These are phyloP conservation scores for Falciphora oryzae DNA, from an alignment of 2,329 filamentous ascomycete genomes.

Conservation along the genomic window DNA sequence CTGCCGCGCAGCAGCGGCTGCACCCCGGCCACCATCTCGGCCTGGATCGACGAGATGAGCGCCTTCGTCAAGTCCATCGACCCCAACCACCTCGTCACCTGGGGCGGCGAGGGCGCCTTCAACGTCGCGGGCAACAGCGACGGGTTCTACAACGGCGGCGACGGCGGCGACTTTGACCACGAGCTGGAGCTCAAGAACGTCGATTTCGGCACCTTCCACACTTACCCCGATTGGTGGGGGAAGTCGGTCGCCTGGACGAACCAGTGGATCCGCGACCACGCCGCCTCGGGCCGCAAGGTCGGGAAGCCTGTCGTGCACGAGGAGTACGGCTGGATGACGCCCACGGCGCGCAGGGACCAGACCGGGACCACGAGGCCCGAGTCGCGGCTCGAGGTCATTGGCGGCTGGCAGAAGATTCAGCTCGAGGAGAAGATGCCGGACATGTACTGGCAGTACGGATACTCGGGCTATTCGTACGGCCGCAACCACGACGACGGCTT, in stretches of 20 bases:
- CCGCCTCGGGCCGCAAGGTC: conserved; percentile 18
- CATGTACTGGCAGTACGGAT: conserved; percentile 53
- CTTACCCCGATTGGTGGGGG: conserved; percentile 33
- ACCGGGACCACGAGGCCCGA: conserved; percentile 15
- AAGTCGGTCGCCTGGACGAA: conserved; percentile 8
- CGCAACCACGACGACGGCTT: conserved; percentile 51
- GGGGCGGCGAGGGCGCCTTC: conserved; percentile 49
- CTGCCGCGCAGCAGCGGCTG: conserved; percentile 6
- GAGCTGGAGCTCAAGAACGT: conserved; percentile 29
- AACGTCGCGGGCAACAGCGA: not conserved
- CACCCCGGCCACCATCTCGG: conserved; percentile 7
- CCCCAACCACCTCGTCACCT: conserved; percentile 51
- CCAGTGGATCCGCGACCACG: conserved; percentile 16
- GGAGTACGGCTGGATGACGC: conserved; percentile 67
- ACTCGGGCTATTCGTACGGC: conserved; percentile 43
- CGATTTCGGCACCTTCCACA: conserved; percentile 46
- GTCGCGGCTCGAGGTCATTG: conserved; percentile 38
- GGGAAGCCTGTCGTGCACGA: conserved; percentile 67
- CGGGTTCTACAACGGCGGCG: conserved; percentile 10
- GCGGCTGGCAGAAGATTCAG: conserved; percentile 43
- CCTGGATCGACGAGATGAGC: conserved; percentile 9
- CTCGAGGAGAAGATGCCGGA: conserved; percentile 43
- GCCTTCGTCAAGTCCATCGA: conserved; percentile 21
- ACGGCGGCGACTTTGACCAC: conserved; percentile 11
- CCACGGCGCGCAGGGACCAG: conserved; percentile 1